A percentile compares a stretch with the other conserved stretches of the same genome.
These are phyloP conservation scores for Colletotrichum sp. DNA, from an alignment of 2,329 filamentous ascomycete genomes.

Conservation along the genomic window DNA sequence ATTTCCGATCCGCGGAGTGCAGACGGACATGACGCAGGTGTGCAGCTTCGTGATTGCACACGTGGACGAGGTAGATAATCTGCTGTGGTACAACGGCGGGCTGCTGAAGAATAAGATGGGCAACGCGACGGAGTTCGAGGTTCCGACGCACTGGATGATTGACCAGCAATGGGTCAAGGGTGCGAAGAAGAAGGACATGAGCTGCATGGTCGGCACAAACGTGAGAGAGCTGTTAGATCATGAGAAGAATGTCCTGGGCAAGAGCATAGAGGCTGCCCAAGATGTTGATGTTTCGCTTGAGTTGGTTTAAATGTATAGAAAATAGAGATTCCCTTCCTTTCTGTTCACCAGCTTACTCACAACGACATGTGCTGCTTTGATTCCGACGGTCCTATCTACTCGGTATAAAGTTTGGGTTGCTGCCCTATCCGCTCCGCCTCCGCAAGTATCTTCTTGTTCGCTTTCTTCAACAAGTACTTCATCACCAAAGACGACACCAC, in stretches of 20 bases:
- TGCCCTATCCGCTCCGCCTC: not conserved
- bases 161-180: constrained; percentile 43
- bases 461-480: not conserved
- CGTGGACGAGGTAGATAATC: constrained; percentile 37
- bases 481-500: accelerated
- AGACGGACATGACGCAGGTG: constrained; percentile 25
- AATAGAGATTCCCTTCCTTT: not conserved
- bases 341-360: not conserved
- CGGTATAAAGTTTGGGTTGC: not conserved
- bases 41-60: constrained; percentile 50
- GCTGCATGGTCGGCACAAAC: constrained; percentile 37
- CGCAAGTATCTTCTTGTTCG: not conserved
- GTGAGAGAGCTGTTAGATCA: constrained; percentile 1
- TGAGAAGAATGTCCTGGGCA: constrained; percentile 5
- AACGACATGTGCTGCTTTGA: not conserved
- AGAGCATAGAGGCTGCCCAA: constrained; percentile 23
- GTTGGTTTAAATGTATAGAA: not conserved
- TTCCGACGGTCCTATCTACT: not conserved
- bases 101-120: constrained; percentile 43
- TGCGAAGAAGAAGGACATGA: constrained; percentile 34
- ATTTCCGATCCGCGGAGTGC: not conserved
- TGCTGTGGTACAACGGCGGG: constrained; percentile 50
- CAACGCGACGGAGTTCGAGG: constrained; percentile 33
- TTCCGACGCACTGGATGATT: constrained; percentile 45
- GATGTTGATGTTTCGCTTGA: constrained; percentile 16